Evolutionary conservation across 169 alveolate genomes (phyloP).

Genomic region (Plasmodium yoelii): DNA sequence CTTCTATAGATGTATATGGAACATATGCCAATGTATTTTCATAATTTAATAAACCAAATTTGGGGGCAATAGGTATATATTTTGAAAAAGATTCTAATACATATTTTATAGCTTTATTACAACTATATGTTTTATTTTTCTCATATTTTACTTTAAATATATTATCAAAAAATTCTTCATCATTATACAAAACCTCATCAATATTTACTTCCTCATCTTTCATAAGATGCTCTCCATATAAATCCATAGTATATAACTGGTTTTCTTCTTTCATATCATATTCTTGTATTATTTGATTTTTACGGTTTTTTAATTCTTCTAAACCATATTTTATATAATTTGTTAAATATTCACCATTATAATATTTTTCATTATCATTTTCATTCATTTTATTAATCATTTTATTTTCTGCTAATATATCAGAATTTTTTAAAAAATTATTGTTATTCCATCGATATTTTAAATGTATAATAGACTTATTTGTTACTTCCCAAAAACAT

Average conservation of each 20-base stretch:
- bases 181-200: slow-evolving; percentile 48
- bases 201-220: slow-evolving; percentile 74
- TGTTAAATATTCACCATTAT: slow-evolving; percentile 65
- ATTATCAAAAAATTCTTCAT: slow-evolving; percentile 67
- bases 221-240: slow-evolving; percentile 53
- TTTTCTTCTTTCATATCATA: slow-evolving; percentile 72
- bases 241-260: slow-evolving; percentile 57
- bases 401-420: slow-evolving; percentile 33
- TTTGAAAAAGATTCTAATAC: slow-evolving; percentile 77
- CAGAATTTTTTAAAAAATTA: slow-evolving; percentile 33
- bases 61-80: slow-evolving; percentile 81
- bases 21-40: slow-evolving; percentile 84
- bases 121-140: slow-evolving; percentile 65
- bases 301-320: slow-evolving; percentile 58
- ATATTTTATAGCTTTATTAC: slow-evolving; percentile 74
- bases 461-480: slow-evolving; percentile 73
- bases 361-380: slow-evolving; percentile 29
- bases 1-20: slow-evolving; percentile 88
- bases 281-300: slow-evolving; percentile 55
- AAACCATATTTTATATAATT: slow-evolving; percentile 51
- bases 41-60: slow-evolving; percentile 77
- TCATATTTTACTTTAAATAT: slow-evolving; percentile 75
- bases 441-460: slow-evolving; percentile 63
- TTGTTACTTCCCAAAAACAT: slow-evolving; percentile 85
- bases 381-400: slow-evolving; percentile 42